Base-by-base conservation (phyloP, 140 eudicot genomes). In the Flaveria floridana region DNA sequence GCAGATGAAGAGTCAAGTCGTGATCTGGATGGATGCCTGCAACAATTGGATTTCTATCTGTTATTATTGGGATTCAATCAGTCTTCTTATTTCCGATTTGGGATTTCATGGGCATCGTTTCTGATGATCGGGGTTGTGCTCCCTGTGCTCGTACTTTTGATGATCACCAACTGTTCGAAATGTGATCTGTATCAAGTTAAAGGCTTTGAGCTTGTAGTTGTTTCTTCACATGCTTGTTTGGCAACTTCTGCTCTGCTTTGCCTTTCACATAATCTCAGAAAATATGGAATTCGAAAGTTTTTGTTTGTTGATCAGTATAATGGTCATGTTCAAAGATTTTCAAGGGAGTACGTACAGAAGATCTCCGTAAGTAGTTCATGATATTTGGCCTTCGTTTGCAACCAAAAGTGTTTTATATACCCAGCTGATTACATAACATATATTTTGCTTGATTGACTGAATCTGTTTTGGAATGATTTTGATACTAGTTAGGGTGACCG, bases 231-330 rank as follows among this genome's bases (percentile, higher is more conserved):
- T 71, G 96, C 92, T 73, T 84, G 79, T 85, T 77, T 91, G 57
- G 89, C 88, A 2, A 94, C 91, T 72, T 84, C 86, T 75, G 86
- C 97, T 78, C 75, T 91, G 75, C 82, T 89, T 34, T 91, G 97
- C 65, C 83, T 91, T 83, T 87, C 97, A 1, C 87, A 87, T 71
- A 89, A 91, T 82, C 74, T 91, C 65, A 76, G 91, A 18, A 89
- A 87, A 39, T 85, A 86, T 80, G 97, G 96, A 48, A 73, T 91
- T 41, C 70, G 97, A 66, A 89, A 86, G 75, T 91, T 91, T 78
- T 76, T 91, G 80, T 91, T 91, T 84, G 96, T 91, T 76, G 97
- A 91, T 89, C 86, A 87, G 51, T 81, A 74, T 55, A 79, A 85
- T 57, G 96, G 96, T 18, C 90, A 86, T 70, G 78, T 85, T 23